Conservation (phyloP, 192 early-diverging fungal species). For the Coemansia sp. region DNA sequence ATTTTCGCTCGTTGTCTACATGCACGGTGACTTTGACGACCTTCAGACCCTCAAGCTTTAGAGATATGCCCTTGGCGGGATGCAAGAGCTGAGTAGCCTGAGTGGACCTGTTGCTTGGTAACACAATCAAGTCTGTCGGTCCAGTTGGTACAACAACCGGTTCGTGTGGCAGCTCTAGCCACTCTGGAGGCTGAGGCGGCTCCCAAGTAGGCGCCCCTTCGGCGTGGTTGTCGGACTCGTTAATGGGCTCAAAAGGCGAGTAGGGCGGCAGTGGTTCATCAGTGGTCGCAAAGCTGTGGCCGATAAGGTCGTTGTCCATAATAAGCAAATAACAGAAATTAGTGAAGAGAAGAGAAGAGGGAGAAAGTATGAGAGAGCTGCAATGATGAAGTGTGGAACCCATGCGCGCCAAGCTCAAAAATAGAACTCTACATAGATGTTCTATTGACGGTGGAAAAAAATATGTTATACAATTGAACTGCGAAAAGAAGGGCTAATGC, state of each 20-base stretch:
- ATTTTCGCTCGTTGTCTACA: conserved; percentile 2
- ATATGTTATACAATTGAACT: not conserved
- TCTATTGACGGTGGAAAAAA: not conserved
- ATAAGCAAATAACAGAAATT: not conserved
- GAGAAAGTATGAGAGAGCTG: not conserved
- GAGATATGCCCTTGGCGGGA: not conserved
- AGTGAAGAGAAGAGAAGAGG: not conserved
- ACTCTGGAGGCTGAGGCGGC: not conserved
- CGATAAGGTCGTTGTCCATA: not conserved
- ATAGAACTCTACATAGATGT: not conserved
- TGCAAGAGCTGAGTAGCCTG: conserved; percentile 14
- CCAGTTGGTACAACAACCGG: too few relatives aligned
- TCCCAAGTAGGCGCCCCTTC: not conserved
- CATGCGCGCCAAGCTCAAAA: conserved; percentile 7
- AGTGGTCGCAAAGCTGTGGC: not conserved
- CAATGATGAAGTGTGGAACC: not conserved
- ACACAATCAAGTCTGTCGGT: conserved; percentile 2
- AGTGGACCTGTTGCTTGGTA: not conserved
- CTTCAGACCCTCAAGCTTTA: conserved; percentile 13
- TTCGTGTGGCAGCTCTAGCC: not conserved
- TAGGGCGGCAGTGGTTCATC: conserved; percentile 23
- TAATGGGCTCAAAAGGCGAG: conserved; percentile 11
- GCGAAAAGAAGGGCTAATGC: not conserved
- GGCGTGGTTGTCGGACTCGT: not conserved
- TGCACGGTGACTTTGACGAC: conserved; percentile 6